phyloP scores from a whole-genome alignment of 768 basidiomycete species.

The Collybia nuda region DNA sequence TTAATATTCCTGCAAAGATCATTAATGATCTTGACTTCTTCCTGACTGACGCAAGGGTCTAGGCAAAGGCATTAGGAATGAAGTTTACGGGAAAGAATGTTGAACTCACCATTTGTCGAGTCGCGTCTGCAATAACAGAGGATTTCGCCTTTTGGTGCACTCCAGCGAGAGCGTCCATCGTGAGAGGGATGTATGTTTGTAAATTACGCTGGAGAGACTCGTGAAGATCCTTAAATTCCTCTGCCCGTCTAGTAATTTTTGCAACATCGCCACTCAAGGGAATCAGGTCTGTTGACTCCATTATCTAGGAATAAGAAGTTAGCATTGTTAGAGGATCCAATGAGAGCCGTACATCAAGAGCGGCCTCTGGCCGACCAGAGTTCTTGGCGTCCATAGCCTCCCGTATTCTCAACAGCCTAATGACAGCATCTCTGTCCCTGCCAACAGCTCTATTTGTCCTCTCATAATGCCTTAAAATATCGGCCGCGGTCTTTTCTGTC shows the following conservation, averaged over 20 bases:
- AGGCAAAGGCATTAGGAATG: conserved; percentile 9
- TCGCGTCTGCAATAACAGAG: conserved; percentile 70
- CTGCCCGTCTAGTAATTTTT: conserved; percentile 81
- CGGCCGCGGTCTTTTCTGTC: conserved; percentile 73
- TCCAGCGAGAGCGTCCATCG: conserved; percentile 89
- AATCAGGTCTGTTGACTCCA: conserved; percentile 85
- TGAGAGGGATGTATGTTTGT: conserved; percentile 81
- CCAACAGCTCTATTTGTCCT: conserved; percentile 72
- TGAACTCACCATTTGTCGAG: conserved; percentile 66
- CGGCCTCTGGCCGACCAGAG: conserved; percentile 68
- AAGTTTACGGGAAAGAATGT: conserved; percentile 2
- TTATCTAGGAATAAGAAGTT: conserved; percentile 48
- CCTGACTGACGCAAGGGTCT: conserved; percentile 68
- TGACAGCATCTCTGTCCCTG: conserved; percentile 70
- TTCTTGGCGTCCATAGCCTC: conserved; percentile 80
- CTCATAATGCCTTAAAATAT: conserved; percentile 80
- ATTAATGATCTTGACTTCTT: conserved; percentile 85
- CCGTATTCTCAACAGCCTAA: conserved; percentile 75
- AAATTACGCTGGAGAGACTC: conserved; percentile 88
- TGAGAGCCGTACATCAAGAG: conserved; percentile 67
- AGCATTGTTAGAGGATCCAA: neutral
- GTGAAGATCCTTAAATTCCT: conserved; percentile 86
- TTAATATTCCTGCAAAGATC: conserved; percentile 85
- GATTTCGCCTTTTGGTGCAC: conserved; percentile 78
- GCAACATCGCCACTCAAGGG: conserved; percentile 85